These are phyloP conservation scores for Aspergillus egyptiacus DNA, from an alignment of 495 filamentous ascomycete genomes.

Conservation along the genomic window DNA sequence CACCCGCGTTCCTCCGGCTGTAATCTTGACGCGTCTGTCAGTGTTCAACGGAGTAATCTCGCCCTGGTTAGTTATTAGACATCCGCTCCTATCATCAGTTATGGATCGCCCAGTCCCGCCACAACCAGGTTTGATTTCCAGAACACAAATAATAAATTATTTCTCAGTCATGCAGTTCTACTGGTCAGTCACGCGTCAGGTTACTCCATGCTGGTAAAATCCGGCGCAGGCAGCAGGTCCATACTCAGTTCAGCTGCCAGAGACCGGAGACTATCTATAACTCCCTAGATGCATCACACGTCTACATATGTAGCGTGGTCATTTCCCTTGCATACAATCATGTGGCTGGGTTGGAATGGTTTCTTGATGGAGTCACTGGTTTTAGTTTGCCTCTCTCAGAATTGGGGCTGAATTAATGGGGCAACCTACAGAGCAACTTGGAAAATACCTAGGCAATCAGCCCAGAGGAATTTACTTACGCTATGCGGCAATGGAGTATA, in stretches of 20 bases:
- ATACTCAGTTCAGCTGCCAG: not conserved
- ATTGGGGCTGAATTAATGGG: not conserved
- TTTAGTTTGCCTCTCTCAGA: not conserved
- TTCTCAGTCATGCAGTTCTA: too few relatives aligned
- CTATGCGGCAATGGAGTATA: not conserved
- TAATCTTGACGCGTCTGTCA: not conserved
- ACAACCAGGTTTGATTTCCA: slow-evolving; percentile 16
- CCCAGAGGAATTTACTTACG: not conserved
- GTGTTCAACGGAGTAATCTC: not conserved
- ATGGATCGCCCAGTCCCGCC: slow-evolving; percentile 20
- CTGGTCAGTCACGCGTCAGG: too few relatives aligned
- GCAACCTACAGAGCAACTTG: not conserved
- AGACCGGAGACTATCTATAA: not conserved
- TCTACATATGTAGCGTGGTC: not conserved
- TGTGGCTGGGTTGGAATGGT: slow-evolving; percentile 2
- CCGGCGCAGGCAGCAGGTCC: not conserved
- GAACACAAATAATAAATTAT: slow-evolving; percentile 6
- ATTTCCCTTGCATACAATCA: not conserved
- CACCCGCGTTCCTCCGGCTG: not conserved
- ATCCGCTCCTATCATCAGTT: slow-evolving; percentile 9
- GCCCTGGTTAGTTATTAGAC: not conserved
- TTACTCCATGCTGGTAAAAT: too few relatives aligned
- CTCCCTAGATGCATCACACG: slow-evolving; percentile 9
- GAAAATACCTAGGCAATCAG: too few relatives aligned
- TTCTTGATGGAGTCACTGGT: not conserved